Conservation (phyloP, 2,329 filamentous ascomycete species). For the Diplodia intermedia region DNA sequence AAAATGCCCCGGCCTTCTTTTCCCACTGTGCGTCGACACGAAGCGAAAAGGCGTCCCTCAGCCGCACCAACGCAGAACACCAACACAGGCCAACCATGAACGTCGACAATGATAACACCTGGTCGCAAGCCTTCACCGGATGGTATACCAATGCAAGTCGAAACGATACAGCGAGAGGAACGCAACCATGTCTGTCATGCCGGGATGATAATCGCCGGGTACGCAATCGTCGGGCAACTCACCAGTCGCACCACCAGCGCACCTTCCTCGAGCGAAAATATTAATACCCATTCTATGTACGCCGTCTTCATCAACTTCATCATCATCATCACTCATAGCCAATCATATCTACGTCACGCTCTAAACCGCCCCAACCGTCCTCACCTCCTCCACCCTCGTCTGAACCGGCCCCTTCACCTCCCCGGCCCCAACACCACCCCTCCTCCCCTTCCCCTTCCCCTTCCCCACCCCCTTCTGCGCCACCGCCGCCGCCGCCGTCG, state of each 20-base stretch:
- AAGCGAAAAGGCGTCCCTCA: background rate
- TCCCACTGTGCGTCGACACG: too few relatives aligned
- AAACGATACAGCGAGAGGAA: background rate
- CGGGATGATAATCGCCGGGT: background rate
- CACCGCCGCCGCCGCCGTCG: background rate
- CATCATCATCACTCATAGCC: background rate
- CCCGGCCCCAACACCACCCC: background rate
- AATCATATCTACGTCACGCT: background rate
- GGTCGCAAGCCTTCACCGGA: background rate
- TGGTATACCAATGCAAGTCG: background rate
- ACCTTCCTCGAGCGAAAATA: background rate
- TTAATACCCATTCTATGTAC: conserved; percentile 1
- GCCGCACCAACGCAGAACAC: background rate
- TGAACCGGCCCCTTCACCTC: background rate
- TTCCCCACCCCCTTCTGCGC: background rate
- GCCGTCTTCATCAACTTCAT: background rate
- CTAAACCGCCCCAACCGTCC: conserved; percentile 5
- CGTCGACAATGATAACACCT: background rate
- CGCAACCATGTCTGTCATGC: background rate
- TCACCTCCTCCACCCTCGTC: conserved; percentile 12
- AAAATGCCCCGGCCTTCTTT: background rate
- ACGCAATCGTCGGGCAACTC: background rate
- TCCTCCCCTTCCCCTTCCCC: background rate
- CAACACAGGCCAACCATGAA: background rate
- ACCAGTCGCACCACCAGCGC: background rate